A percentile compares a stretch with the other conserved stretches of the same genome.
Evolutionary conservation across 441 rosid species (phyloP).

Genomic region (Euphorbia schlechtendalii): DNA sequence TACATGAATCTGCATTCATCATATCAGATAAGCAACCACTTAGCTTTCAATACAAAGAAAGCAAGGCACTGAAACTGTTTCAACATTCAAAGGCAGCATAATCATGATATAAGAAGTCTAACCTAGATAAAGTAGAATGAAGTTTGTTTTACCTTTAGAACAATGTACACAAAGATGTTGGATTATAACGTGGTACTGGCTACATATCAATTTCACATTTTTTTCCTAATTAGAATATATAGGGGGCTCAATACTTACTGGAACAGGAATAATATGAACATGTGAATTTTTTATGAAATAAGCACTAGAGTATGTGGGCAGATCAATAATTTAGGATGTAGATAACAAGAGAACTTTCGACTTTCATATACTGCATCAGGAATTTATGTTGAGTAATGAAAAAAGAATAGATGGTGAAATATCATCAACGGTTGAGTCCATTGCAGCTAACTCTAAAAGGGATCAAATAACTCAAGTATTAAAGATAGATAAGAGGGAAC

Average conservation of each 20-base stretch:
- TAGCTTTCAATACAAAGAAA: not conserved
- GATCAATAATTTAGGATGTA: not conserved
- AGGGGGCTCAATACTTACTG: not conserved
- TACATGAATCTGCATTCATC: slow-evolving; percentile 66
- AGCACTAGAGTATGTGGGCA: not conserved
- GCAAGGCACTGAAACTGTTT: no score
- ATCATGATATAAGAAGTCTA: no score
- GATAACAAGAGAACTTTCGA: not conserved
- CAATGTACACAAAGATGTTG: not conserved
- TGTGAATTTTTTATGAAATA: not conserved
- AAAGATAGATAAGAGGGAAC: slow-evolving; percentile 6
- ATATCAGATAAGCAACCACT: slow-evolving; percentile 1
- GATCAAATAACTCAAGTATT: slow-evolving; percentile 12
- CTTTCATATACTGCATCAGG: no score
- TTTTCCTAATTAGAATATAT: not conserved
- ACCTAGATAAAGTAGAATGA: not conserved
- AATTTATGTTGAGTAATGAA: no score
- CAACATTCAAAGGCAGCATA: no score
- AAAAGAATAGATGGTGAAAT: no score
- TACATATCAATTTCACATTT: not conserved
- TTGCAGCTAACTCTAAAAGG: slow-evolving; percentile 25
- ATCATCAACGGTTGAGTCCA: slow-evolving; percentile 23
- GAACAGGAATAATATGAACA: not conserved
- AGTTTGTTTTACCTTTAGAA: not conserved
- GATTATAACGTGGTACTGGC: not conserved